Conservation (phyloP, 2,329 filamentous ascomycete species). For the Colletotrichum sp. region DNA sequence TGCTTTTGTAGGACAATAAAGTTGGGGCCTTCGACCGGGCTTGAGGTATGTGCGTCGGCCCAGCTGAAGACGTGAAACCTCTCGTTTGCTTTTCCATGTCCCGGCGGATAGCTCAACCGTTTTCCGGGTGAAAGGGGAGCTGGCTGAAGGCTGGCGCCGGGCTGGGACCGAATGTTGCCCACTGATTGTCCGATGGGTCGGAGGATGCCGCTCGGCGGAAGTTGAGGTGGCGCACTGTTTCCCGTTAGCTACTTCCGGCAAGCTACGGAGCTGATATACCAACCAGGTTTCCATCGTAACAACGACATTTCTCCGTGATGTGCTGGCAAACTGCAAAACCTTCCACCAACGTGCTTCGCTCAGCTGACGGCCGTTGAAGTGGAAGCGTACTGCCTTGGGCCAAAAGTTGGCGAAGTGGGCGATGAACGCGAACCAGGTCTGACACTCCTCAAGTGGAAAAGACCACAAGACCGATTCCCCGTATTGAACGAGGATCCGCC, state of each 20-base stretch:
- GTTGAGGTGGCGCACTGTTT: conserved; percentile 5
- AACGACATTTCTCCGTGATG: conserved; percentile 26
- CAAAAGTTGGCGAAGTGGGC: conserved; percentile 49
- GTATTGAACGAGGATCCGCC: conserved; percentile 38
- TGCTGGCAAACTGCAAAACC: conserved; percentile 29
- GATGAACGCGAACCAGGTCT: conserved; percentile 49
- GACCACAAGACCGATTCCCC: conserved; percentile 41
- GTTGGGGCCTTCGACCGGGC: conserved; percentile 6
- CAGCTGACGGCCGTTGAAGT: conserved; percentile 32
- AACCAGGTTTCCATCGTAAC: conserved; percentile 19
- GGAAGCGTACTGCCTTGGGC: conserved; percentile 43
- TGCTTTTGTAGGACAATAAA: conserved; percentile 14
- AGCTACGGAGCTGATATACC: not conserved
- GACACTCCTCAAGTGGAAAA: conserved; percentile 42
- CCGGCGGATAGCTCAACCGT: conserved; percentile 3
- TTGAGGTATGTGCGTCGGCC: not conserved
- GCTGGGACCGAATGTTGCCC: not conserved
- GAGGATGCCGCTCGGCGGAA: conserved; percentile 12
- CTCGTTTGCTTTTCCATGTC: not conserved
- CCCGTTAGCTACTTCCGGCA: not conserved
- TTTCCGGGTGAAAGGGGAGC: not conserved
- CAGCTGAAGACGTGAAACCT: conserved; percentile 21
- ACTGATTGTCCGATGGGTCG: not conserved
- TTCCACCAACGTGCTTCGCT: conserved; percentile 33
- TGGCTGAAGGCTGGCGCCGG: not conserved